A percentile compares a stretch with the other conserved stretches of the same genome.
Evolutionary conservation across 371 early-diverging fungal genomes (phyloP).

Genomic region (Cokeromyces recurvatus): DNA sequence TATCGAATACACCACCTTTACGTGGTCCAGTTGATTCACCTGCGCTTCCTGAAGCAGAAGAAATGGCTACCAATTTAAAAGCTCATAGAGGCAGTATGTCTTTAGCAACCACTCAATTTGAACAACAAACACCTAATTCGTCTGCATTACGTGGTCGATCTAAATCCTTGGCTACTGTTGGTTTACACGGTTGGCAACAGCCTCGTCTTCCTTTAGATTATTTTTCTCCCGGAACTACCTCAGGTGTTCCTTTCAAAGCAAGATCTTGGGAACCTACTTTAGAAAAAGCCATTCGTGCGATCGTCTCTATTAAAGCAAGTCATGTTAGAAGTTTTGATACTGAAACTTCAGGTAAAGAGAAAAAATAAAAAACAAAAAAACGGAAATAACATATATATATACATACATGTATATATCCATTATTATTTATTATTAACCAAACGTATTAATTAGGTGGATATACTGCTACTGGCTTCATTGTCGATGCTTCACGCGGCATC

Average conservation of each 20-base stretch:
- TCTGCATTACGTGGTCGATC: conserved; percentile 34
- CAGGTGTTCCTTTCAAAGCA: conserved; percentile 34
- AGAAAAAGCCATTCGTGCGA: conserved; percentile 70
- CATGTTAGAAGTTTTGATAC: conserved; percentile 89
- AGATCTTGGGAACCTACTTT: conserved; percentile 76
- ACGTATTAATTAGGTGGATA: conserved; percentile 40
- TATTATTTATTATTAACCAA: neutral
- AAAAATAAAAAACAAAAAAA: neutral
- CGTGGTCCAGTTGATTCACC: conserved; percentile 11
- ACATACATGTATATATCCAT: neutral
- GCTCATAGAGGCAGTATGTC: conserved; percentile 22
- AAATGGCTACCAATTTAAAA: conserved; percentile 14
- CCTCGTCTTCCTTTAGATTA: conserved; percentile 35
- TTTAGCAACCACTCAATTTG: conserved; percentile 15
- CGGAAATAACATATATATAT: no score
- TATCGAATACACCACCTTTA: conserved; percentile 17
- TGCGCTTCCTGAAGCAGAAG: conserved; percentile 11
- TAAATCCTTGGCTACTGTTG: conserved; percentile 39
- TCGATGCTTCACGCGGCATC: conserved; percentile 79
- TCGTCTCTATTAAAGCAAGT: conserved; percentile 84
- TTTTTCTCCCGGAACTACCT: conserved; percentile 1
- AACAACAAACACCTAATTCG: conserved; percentile 12
- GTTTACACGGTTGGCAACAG: conserved; percentile 23
- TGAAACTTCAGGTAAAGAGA: conserved; percentile 63
- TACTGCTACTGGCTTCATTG: conserved; percentile 90